Percentiles rank a stretch among this genome's conserved stretches.
Conservation (phyloP, 148 eudicot species). For the Chenopodium formosanum region DNA sequence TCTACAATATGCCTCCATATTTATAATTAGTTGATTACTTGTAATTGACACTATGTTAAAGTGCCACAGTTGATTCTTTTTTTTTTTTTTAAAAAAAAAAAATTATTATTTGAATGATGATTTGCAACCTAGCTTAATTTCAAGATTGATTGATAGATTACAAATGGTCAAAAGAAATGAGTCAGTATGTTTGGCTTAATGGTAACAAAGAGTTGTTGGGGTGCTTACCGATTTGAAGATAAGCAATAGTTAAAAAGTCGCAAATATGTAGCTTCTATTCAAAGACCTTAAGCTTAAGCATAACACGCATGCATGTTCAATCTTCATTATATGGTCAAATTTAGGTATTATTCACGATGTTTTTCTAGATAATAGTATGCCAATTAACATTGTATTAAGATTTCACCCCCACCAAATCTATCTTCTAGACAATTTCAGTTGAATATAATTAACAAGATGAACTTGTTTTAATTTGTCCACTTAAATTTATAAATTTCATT, state of each 20-base stretch:
- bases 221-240: not conserved
- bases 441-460: too few relatives aligned
- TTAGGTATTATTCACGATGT: not conserved
- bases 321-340: not conserved
- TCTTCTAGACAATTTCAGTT: not conserved
- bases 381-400: not conserved
- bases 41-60: too few relatives aligned
- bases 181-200: constrained; percentile 2
- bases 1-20: too few relatives aligned
- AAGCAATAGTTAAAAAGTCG: not conserved
- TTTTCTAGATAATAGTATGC: not conserved
- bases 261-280: not conserved
- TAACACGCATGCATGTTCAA: not conserved
- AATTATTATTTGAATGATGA: too few relatives aligned
- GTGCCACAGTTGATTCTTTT: too few relatives aligned
- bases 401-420: not conserved
- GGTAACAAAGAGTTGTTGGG: constrained; percentile 17
- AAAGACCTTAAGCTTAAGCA: not conserved
- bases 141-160: too few relatives aligned
- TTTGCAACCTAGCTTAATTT: too few relatives aligned
- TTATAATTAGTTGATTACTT: too few relatives aligned
- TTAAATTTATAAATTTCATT: too few relatives aligned
- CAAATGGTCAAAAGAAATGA: constrained; percentile 8
- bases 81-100: too few relatives aligned
- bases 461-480: too few relatives aligned